These are phyloP conservation scores for Talaromyces proteolyticus DNA, from an alignment of 495 filamentous ascomycete species.

Conservation along the genomic window DNA sequence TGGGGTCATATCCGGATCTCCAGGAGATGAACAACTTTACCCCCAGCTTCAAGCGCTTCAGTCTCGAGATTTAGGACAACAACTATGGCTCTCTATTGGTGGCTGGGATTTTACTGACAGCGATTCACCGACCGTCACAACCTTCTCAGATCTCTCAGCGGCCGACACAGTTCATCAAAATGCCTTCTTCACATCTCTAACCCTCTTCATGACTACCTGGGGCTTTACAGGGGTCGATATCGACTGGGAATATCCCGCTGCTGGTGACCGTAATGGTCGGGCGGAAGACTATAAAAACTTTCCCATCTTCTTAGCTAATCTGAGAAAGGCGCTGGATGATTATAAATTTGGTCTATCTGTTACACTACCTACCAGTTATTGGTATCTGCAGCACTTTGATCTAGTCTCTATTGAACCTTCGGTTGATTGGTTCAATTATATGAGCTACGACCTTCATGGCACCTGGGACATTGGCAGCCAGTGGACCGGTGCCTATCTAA, in stretches of 20 bases:
- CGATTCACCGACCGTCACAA: constrained; percentile 5
- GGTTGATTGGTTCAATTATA: constrained; percentile 44
- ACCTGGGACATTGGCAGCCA: constrained; percentile 15
- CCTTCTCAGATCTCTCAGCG: constrained; percentile 31
- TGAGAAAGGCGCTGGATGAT: constrained; percentile 14
- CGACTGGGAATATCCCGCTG: constrained; percentile 46
- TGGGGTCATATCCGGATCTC: constrained; percentile 14
- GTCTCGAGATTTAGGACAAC: constrained; percentile 13
- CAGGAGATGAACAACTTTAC: constrained; percentile 10
- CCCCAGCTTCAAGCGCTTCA: constrained; percentile 21
- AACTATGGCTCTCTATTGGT: constrained; percentile 34
- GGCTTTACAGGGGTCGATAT: constrained; percentile 43
- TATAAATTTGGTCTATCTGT: constrained; percentile 16
- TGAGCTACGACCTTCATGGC: constrained; percentile 41
- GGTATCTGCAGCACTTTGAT: constrained; percentile 41
- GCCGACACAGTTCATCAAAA: no score
- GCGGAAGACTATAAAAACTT: constrained; percentile 34
- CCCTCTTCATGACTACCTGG: constrained; percentile 36
- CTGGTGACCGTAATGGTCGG: constrained; percentile 35
- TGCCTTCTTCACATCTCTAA: constrained; percentile 39
- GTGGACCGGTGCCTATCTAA: constrained; percentile 20
- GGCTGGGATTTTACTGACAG: constrained; percentile 39
- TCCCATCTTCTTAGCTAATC: constrained; percentile 23
- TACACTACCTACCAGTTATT: constrained; percentile 33
- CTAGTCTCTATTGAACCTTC: constrained; percentile 15